Percentiles rank a stretch among this genome's conserved stretches.
Conservation (phyloP, 352 stramenopile species). For the Pythium utonaiense region DNA sequence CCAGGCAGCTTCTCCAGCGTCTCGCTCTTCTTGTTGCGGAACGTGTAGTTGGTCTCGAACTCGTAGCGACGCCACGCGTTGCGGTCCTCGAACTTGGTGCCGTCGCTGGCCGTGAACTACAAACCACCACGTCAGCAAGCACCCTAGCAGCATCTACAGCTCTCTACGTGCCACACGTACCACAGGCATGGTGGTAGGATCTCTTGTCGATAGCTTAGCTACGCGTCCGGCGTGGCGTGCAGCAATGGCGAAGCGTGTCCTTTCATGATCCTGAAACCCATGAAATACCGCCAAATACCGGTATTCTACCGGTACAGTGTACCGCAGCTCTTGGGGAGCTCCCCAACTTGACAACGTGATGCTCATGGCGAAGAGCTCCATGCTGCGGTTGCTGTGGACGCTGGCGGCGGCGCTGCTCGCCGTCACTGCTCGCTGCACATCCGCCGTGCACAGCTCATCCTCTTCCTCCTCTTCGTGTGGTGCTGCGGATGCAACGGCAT, state of each 20-base stretch:
- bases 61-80: conserved; percentile 84
- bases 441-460: too few species aligned
- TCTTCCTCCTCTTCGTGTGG: background rate
- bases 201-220: too few species aligned
- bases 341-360: background rate
- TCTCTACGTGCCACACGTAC: too few species aligned
- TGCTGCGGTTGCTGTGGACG: background rate
- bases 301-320: conserved; percentile 5
- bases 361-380: background rate
- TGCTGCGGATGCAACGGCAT: background rate
- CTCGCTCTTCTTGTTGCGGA: conserved; percentile 79
- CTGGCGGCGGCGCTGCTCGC: background rate
- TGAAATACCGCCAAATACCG: background rate
- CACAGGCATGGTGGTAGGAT: conserved; percentile 9
- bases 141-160: too few species aligned
- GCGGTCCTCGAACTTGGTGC: conserved; percentile 82
- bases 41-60: conserved; percentile 91
- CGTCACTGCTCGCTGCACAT: background rate
- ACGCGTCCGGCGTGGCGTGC: too few species aligned
- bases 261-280: conserved; percentile 16
- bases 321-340: background rate
- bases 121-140: conserved; percentile 17
- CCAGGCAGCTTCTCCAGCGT: conserved; percentile 78
- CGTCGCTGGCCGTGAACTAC: conserved; percentile 83
- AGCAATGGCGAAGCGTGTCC: background rate